phyloP scores from a whole-genome alignment of 176 grass and related monocot genomes.

The Avena atlantica region DNA sequence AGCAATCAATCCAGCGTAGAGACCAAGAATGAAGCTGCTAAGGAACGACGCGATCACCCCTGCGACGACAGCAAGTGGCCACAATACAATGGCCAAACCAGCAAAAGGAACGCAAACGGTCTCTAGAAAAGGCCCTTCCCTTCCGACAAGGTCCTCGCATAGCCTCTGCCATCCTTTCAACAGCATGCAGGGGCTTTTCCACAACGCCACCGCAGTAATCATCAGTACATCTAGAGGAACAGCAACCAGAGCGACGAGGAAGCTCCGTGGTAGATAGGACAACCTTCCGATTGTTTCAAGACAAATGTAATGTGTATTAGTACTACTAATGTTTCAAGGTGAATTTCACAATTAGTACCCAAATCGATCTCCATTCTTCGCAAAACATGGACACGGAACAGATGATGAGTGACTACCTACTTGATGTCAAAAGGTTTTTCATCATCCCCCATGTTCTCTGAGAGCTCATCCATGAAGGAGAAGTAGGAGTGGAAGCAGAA shows the following conservation, averaged over 20 bases:
- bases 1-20: slow-evolving; percentile 62
- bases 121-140: slow-evolving; percentile 93
- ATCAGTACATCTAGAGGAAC: slow-evolving; percentile 73
- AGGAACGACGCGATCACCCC: slow-evolving; percentile 66
- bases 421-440: slow-evolving; percentile 76
- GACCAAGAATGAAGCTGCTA: slow-evolving; percentile 75
- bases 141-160: slow-evolving; percentile 78
- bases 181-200: slow-evolving; percentile 84
- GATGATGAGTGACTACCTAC: slow-evolving; percentile 18
- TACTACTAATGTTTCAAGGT: not conserved
- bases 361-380: not conserved
- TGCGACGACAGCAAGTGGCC: slow-evolving; percentile 78
- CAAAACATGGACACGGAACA: not conserved
- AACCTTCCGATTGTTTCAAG: slow-evolving; percentile 46
- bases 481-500: slow-evolving; percentile 94
- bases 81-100: slow-evolving; percentile 78
- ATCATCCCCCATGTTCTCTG: slow-evolving; percentile 62
- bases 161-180: slow-evolving; percentile 92
- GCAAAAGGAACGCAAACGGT: slow-evolving; percentile 85
- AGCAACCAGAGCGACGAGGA: slow-evolving; percentile 55
- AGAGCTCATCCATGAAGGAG: slow-evolving; percentile 87
- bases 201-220: slow-evolving; percentile 75
- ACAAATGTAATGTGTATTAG: not conserved
- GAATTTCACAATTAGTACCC: not conserved
- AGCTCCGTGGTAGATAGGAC: slow-evolving; percentile 58